Conservation (phyloP, 176 grass and related monocot species). For the Rhipidocladum racemiflorum region DNA sequence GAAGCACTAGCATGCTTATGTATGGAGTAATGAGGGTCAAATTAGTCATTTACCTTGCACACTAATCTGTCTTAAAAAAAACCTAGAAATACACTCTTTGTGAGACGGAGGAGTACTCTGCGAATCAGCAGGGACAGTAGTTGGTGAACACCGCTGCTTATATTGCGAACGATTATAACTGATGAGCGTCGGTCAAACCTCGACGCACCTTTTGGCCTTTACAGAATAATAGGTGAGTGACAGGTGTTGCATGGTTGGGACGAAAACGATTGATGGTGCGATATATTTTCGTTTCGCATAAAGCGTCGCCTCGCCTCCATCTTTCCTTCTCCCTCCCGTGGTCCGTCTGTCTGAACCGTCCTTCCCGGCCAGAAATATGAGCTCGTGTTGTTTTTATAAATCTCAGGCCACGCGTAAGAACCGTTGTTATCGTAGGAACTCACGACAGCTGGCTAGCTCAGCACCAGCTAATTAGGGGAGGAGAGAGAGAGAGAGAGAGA, state of each 20-base stretch:
- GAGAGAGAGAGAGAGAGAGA: not conserved
- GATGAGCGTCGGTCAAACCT: not conserved
- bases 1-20: no score
- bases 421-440: not conserved
- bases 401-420: not conserved
- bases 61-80: no score
- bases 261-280: not conserved
- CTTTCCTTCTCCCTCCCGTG: no score
- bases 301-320: not conserved
- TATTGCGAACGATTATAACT: not conserved
- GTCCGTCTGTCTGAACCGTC: not conserved
- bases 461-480: not conserved
- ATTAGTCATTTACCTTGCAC: no score
- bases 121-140: no score
- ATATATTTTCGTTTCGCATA: not conserved
- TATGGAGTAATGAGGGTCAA: no score
- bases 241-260: not conserved
- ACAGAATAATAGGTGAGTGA: not conserved
- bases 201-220: not conserved
- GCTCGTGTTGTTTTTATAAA: not conserved
- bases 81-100: no score
- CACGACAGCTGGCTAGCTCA: constrained; percentile 2
- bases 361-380: not conserved
- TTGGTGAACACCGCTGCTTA: not conserved
- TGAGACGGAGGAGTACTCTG: no score